Evolutionary conservation across 2,329 filamentous ascomycete genomes (phyloP), one percentile per base, ranked within the genome.

Genomic region (Aspergillus jensenii): DNA sequence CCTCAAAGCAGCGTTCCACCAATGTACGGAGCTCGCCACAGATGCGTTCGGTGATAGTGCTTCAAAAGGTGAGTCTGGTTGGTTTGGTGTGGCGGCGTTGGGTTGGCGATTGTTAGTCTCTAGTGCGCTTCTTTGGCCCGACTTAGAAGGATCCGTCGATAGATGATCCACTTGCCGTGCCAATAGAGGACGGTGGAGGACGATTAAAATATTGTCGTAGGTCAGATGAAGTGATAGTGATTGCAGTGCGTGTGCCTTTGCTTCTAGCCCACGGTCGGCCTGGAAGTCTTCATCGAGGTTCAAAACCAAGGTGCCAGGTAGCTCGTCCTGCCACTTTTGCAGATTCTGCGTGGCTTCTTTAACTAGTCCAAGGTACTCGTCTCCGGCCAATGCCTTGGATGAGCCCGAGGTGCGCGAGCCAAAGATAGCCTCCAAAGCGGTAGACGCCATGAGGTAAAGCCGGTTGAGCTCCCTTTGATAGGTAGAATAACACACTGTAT

Each of bases 181-280:
- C 4, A 78, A 58, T 4, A 78, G 65, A 5, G 77, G 77, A n/a
- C 76, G 74, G 59, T 78, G 73, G 6, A 79, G 65, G 3, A 79
- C 71, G 41, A 79, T 77, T 4, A 77, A 64, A 5, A 79, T 61
- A 53, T 77, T 79, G 59, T 79, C 76, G 37, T 75, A 79, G 1
- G 77, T 78, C 4, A 79, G 61, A 44, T 78, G 73, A n/a, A 79
- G 54, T 8, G 77, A 72, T n/a, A 79, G 56, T 1, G 76, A 71
- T 58, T 79, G 77, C 1, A 79, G 54, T 5, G 66, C 63, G 43
- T 67, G 56, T 14, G 64, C 62, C 39, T 60, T 67, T 3, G 56
- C 55, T 6, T 53, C 53, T 11, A 55, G 27, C 2, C 48, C 33
- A 6, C 58, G 52, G 25, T 56, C 48, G 1, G 59, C 25, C 3